Evolutionary conservation across 2,329 filamentous ascomycete species (phyloP).

Genomic region (Trichoderma lentiforme): DNA sequence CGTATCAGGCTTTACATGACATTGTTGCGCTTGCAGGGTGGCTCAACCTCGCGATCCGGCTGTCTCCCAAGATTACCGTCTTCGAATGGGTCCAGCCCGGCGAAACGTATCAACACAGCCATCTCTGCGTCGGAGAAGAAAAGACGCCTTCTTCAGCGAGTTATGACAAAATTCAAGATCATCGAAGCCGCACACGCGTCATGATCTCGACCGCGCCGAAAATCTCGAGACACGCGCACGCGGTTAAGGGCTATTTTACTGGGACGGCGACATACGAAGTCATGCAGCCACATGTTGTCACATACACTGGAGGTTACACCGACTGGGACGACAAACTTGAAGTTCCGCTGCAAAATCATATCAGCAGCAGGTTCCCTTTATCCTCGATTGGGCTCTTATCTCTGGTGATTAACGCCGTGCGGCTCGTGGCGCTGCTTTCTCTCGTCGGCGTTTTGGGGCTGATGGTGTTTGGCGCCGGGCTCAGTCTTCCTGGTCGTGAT

Average conservation of each 20-base stretch:
- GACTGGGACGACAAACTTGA: conserved; percentile 23
- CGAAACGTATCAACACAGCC: conserved; percentile 23
- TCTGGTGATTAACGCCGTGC: not conserved
- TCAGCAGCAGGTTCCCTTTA: not conserved
- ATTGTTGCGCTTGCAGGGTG: conserved; percentile 32
- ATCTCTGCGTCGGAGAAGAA: conserved; percentile 24
- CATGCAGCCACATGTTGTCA: conserved; percentile 29
- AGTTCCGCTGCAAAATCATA: not conserved
- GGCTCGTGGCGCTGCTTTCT: not conserved
- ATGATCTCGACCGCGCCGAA: conserved; percentile 32
- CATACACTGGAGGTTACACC: conserved; percentile 28
- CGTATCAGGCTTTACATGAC: conserved; percentile 30
- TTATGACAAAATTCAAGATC: not conserved
- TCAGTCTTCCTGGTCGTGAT: not conserved
- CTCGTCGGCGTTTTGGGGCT: not conserved
- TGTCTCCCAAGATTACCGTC: conserved; percentile 25
- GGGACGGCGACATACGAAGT: conserved; percentile 25
- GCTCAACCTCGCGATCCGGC: conserved; percentile 29
- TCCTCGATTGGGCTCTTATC: not conserved
- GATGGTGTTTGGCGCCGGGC: not conserved
- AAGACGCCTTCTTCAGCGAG: not conserved
- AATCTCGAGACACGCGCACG: conserved; percentile 25
- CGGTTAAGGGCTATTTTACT: conserved; percentile 3
- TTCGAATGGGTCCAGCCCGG: conserved; percentile 31
- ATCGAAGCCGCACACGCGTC: conserved; percentile 26